phyloP scores from a whole-genome alignment of 75 land plant species.

The Pinus albicaulis region DNA sequence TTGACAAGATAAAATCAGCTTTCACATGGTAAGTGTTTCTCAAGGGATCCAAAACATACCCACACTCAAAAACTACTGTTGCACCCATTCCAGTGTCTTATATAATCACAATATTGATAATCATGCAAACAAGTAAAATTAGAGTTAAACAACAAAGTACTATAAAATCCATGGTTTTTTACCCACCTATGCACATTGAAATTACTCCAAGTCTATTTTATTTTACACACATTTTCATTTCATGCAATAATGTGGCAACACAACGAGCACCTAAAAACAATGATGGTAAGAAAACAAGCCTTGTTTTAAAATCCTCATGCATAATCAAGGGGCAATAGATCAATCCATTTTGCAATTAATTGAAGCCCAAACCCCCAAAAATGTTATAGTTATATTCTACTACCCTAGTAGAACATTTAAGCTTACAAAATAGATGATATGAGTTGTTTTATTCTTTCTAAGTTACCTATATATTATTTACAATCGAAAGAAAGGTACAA shows the following conservation, averaged over 20 bases:
- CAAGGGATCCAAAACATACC: slow-evolving; percentile 50
- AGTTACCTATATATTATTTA: too few species aligned
- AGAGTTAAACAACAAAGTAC: too few species aligned
- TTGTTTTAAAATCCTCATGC: too few species aligned
- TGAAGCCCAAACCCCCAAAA: too few species aligned
- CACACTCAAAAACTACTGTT: slow-evolving; percentile 78
- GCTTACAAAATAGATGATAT: too few species aligned
- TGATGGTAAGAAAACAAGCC: not conserved
- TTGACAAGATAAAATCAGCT: slow-evolving; percentile 51
- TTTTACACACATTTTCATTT: slow-evolving; percentile 91
- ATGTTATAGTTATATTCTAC: too few species aligned
- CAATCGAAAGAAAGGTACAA: too few species aligned
- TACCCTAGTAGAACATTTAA: too few species aligned
- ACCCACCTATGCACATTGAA: slow-evolving; percentile 86
- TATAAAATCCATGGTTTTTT: not conserved
- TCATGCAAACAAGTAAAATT: not conserved
- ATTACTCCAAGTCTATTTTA: slow-evolving; percentile 87
- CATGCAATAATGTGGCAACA: slow-evolving; percentile 84
- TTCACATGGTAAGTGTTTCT: slow-evolving; percentile 52
- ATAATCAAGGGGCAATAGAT: too few species aligned
- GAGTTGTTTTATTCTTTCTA: too few species aligned
- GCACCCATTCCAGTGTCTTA: slow-evolving; percentile 93
- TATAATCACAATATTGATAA: not conserved
- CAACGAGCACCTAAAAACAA: slow-evolving; percentile 75
- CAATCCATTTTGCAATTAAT: too few species aligned